Base-by-base conservation (phyloP, 2,329 filamentous ascomycete genomes). In the Penicillium sp. region DNA sequence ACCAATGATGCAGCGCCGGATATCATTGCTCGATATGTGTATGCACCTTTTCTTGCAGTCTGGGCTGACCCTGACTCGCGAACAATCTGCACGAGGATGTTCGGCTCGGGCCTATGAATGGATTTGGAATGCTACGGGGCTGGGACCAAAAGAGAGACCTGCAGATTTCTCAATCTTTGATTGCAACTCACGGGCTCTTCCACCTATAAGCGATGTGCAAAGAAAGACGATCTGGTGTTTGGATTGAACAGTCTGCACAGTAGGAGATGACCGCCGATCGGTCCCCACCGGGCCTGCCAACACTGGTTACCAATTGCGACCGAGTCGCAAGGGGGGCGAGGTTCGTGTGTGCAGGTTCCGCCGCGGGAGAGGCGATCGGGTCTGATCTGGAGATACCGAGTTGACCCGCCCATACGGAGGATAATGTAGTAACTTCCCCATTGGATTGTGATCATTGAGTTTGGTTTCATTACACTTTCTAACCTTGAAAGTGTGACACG, bases 231-330 rank as follows among this genome's bases (percentile, higher is more conserved):
- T 49, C 5, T 43, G 48, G 50, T 50, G 31, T 46, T 64, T 58
- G 18, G 18, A 18, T 18, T 18, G 18, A 18, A 18, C 18, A 2
- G 18, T 18, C 18, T 18, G 18, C 18, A 60, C 58, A 55, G 57
- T 18, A 18, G 18, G 18, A 18, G 8, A 60, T 60, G 56, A 56
- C 29, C 50, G 59, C 40, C 50, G 59, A 64, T 64, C 59, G 29
- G 51, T 52, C 50, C 22, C 59, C 55, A 57, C 31, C 34, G n/a
- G 46, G 43, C 32, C 42, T 51, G 38, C 31, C 45, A 52, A 44
- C 16, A 32, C 24, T 38, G 27, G 24, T 32, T 43, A 43, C 40
- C 46, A 55, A 54, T 54, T 5, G 22, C 5, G 24, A 27, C n/a
- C 43, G 34, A 9, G 31, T 13, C 29, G 49, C 18, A 55, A 54